Percentiles rank a stretch among this genome's conserved stretches.
Conservation (phyloP, 192 early-diverging fungal genomes). For the Mortierella claussenii region DNA sequence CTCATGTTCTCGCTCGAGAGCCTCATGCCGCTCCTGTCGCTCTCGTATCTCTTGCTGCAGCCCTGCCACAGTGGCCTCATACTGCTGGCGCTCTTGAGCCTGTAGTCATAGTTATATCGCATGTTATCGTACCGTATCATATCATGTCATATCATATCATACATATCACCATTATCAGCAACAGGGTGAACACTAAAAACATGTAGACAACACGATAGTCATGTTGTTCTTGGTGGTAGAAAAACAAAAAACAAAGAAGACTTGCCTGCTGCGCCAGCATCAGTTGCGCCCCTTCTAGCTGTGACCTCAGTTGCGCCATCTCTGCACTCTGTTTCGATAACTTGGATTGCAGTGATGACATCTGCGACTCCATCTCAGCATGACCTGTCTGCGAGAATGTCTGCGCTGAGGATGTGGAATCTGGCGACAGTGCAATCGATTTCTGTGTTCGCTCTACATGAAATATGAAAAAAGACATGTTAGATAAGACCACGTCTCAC, state of each 20-base stretch:
- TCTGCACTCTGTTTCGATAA: constrained; percentile 20
- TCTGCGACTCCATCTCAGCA: constrained; percentile 39
- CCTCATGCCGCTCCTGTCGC: constrained; percentile 32
- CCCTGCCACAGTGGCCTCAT: constrained; percentile 12
- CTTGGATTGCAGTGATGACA: constrained; percentile 45
- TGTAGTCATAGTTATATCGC: not conserved
- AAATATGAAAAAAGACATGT: constrained; percentile 39
- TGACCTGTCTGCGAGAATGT: not conserved
- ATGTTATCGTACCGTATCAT: too few relatives aligned
- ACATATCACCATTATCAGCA: too few relatives aligned
- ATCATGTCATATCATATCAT: too few relatives aligned
- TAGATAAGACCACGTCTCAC: not conserved
- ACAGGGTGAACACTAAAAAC: too few relatives aligned
- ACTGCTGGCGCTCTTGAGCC: constrained; percentile 24
- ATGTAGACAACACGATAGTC: too few relatives aligned
- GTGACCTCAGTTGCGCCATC: constrained; percentile 24
- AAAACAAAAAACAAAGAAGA: not conserved
- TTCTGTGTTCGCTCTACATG: constrained; percentile 40
- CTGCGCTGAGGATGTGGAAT: constrained; percentile 5
- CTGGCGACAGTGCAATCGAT: constrained; percentile 25
- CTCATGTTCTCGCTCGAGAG: constrained; percentile 74
- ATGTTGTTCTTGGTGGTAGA: too few relatives aligned
- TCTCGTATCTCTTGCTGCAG: constrained; percentile 8
- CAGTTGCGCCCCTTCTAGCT: constrained; percentile 15
- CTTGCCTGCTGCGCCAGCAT: constrained; percentile 19